Conservation (phyloP, 352 stramenopile genomes). For the Discostella stelligera region DNA sequence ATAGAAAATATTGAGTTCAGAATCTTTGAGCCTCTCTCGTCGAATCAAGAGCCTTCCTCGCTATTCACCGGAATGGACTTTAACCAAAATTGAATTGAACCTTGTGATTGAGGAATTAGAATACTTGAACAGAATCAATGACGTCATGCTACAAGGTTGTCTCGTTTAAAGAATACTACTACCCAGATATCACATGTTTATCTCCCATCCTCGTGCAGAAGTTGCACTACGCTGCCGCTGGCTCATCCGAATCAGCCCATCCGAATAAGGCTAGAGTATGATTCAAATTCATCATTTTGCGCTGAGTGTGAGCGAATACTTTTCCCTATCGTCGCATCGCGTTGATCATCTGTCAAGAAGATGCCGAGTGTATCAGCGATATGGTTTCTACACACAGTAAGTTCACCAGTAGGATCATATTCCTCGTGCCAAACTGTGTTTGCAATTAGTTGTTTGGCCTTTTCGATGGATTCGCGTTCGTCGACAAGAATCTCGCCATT, state of each 20-base stretch:
- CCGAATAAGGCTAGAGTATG: slow-evolving; percentile 48
- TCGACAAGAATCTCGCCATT: slow-evolving; percentile 41
- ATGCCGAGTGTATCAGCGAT: slow-evolving; percentile 59
- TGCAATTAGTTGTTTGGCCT: slow-evolving; percentile 52
- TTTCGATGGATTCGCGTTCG: slow-evolving; percentile 38
- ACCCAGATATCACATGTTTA: background rate
- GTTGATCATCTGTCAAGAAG: slow-evolving; percentile 41
- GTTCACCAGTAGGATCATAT: slow-evolving; percentile 34
- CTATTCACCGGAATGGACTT: slow-evolving; percentile 44
- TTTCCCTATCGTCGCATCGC: slow-evolving; percentile 33
- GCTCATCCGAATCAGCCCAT: too few relatives aligned
- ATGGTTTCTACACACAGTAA: slow-evolving; percentile 51
- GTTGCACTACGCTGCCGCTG: too few relatives aligned
- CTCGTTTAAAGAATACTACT: slow-evolving; percentile 4
- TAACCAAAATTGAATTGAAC: slow-evolving; percentile 44
- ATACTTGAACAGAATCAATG: slow-evolving; percentile 29
- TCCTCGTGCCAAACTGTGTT: slow-evolving; percentile 59
- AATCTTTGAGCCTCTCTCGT: slow-evolving; percentile 31
- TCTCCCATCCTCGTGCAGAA: too few relatives aligned
- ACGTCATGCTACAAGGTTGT: background rate
- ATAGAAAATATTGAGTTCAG: slow-evolving; percentile 28
- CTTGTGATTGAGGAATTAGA: slow-evolving; percentile 34
- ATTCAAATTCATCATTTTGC: slow-evolving; percentile 56
- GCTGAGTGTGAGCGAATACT: background rate
- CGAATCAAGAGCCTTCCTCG: slow-evolving; percentile 33